These are phyloP conservation scores for Hyphopichia burtonii DNA, from an alignment of 1,139 yeast species.

Conservation along the genomic window DNA sequence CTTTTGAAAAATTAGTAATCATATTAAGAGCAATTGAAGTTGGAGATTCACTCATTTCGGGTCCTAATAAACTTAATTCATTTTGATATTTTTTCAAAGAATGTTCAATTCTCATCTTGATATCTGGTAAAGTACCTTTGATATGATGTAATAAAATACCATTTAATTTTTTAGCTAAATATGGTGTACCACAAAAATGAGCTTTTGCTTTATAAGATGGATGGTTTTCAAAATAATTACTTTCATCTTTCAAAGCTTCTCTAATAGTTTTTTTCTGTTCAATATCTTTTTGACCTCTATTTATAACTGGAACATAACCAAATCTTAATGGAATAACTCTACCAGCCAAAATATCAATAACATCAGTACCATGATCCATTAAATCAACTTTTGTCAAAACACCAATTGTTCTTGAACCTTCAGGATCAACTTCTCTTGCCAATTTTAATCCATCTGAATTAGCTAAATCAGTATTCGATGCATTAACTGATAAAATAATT, in stretches of 20 bases:
- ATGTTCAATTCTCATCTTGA: constrained; percentile 84
- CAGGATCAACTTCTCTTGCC: constrained; percentile 98
- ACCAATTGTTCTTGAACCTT: constrained; percentile 94
- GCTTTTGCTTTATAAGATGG: constrained; percentile 83
- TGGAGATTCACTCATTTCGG: constrained; percentile 85
- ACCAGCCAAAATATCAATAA: constrained; percentile 93
- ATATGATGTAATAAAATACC: constrained; percentile 89
- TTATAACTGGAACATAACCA: constrained; percentile 96
- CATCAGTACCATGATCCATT: constrained; percentile 99
- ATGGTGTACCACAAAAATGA: constrained; percentile 93
- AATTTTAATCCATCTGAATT: constrained; percentile 94
- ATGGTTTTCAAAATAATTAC: constrained; percentile 71
- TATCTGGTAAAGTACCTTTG: constrained; percentile 91
- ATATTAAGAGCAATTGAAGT: constrained; percentile 85
- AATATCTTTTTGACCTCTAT: constrained; percentile 96
- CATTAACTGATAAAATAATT: constrained; percentile 90
- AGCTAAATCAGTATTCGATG: constrained; percentile 97
- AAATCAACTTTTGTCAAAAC: constrained; percentile 94
- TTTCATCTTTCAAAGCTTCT: constrained; percentile 83
- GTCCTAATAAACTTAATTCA: constrained; percentile 76
- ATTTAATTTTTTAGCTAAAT: constrained; percentile 88
- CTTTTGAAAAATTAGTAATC: constrained; percentile 91
- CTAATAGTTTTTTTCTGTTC: constrained; percentile 83
- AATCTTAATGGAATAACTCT: constrained; percentile 92
- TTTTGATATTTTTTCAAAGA: constrained; percentile 78